Evolutionary conservation across 106 monocot genomes (phyloP).

Genomic region (Dendrobium chrysotoxum): DNA sequence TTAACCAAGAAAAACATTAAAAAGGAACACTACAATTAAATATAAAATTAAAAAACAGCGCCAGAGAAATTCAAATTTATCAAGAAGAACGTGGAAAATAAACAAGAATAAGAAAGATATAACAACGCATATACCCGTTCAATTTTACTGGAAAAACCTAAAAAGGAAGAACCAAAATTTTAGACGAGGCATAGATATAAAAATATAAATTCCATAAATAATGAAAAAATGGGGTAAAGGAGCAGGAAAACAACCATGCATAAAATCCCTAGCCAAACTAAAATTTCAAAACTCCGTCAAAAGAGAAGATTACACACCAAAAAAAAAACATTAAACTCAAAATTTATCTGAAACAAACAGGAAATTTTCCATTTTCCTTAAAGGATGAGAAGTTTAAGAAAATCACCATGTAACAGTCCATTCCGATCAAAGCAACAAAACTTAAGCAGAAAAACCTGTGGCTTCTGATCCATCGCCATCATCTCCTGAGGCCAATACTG

Average conservation of each 20-base stretch:
- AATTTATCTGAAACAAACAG: background rate
- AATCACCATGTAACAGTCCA: slow-evolving; percentile 76
- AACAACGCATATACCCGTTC: background rate
- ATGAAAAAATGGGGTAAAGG: background rate
- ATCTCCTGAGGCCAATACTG: slow-evolving; percentile 31
- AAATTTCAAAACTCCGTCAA: background rate
- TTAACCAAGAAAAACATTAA: background rate
- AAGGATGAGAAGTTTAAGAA: background rate
- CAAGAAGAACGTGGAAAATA: background rate
- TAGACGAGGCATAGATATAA: background rate
- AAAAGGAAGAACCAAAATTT: background rate
- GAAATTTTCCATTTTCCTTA: background rate
- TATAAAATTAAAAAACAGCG: background rate
- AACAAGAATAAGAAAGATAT: background rate
- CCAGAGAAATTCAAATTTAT: background rate
- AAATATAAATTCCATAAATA: background rate
- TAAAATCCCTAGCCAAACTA: background rate
- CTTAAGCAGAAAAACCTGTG: slow-evolving; percentile 78
- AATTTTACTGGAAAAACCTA: background rate
- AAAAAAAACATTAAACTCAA: background rate
- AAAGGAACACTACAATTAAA: background rate
- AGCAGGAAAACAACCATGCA: background rate
- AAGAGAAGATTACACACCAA: background rate
- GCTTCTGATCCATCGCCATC: slow-evolving; percentile 14
- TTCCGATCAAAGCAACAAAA: slow-evolving; percentile 73